Conservation (phyloP, 768 basidiomycete species). For the Podaxis rugospora region DNA sequence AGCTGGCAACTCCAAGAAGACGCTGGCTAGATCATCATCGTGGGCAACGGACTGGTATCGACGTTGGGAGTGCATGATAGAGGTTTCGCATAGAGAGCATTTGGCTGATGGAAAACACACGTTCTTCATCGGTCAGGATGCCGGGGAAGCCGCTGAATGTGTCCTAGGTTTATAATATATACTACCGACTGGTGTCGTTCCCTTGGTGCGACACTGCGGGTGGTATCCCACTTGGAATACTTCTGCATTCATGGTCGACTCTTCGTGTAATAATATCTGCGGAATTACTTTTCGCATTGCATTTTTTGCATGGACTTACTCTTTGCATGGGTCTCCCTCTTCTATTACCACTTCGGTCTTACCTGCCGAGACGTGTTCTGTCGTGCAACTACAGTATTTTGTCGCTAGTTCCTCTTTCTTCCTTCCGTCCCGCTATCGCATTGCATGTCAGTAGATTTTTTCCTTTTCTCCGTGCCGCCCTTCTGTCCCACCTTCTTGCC, state of each 20-base stretch:
- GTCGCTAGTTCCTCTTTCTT: not conserved
- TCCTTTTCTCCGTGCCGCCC: not conserved
- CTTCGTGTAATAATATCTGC: not conserved
- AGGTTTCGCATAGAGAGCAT: slow-evolving; percentile 31
- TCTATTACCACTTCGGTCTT: not conserved
- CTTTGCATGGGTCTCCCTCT: not conserved
- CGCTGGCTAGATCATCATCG: slow-evolving; percentile 2
- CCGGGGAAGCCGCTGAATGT: not conserved
- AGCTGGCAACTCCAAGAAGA: slow-evolving; percentile 12
- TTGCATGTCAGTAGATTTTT: not conserved
- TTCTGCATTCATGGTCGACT: not conserved
- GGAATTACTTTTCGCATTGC: not conserved
- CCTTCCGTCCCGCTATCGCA: too few relatives aligned
- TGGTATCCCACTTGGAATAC: not conserved
- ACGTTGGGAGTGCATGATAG: slow-evolving; percentile 49
- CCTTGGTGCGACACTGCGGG: not conserved
- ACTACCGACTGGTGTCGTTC: not conserved
- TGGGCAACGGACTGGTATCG: slow-evolving; percentile 51
- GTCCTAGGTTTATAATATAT: not conserved
- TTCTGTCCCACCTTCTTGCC: not conserved
- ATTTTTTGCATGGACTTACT: not conserved
- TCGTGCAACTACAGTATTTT: not conserved
- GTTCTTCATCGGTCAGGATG: slow-evolving; percentile 1
- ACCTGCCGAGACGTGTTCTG: not conserved
- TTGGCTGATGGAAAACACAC: not conserved